Percentiles rank a stretch among this genome's conserved stretches.
These are phyloP conservation scores for Aspergillus ochraceus DNA, from an alignment of 2,329 filamentous ascomycete species.

Conservation along the genomic window DNA sequence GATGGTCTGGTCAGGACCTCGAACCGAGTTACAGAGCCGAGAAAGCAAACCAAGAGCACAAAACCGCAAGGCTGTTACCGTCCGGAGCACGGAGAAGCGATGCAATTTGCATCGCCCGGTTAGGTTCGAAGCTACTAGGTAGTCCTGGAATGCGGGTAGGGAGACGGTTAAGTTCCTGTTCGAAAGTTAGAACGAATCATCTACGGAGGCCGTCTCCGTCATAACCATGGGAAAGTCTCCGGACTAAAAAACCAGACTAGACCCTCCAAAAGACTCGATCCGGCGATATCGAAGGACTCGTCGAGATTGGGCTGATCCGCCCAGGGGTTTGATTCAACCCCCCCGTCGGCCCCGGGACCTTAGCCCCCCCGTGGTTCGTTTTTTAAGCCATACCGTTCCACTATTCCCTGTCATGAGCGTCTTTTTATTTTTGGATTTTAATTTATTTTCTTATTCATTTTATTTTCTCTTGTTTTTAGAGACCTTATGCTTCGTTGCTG, in stretches of 20 bases:
- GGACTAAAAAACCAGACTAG: background rate
- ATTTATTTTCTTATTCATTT: constrained; percentile 1
- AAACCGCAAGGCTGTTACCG: background rate
- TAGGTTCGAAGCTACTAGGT: background rate
- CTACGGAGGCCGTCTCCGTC: constrained; percentile 9
- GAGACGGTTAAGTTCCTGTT: background rate
- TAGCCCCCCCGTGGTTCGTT: constrained; percentile 19
- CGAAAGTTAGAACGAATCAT: background rate
- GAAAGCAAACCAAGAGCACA: background rate
- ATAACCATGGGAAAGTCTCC: background rate
- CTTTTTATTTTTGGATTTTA: constrained; percentile 1
- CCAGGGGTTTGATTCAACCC: constrained; percentile 26
- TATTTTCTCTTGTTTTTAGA: background rate
- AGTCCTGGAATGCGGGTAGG: background rate
- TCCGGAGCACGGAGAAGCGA: background rate
- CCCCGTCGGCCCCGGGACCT: constrained; percentile 19
- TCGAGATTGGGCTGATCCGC: constrained; percentile 29
- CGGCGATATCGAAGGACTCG: constrained; percentile 16
- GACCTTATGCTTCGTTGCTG: background rate
- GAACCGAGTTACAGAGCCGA: background rate
- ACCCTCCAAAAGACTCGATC: constrained; percentile 24
- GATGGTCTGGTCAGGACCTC: background rate
- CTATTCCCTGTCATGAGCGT: constrained; percentile 6
- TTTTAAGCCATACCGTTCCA: constrained; percentile 9
- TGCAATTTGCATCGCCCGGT: constrained; percentile 1